Conservation (phyloP, 2,329 filamentous ascomycete species). For the Aspergillus floridensis region DNA sequence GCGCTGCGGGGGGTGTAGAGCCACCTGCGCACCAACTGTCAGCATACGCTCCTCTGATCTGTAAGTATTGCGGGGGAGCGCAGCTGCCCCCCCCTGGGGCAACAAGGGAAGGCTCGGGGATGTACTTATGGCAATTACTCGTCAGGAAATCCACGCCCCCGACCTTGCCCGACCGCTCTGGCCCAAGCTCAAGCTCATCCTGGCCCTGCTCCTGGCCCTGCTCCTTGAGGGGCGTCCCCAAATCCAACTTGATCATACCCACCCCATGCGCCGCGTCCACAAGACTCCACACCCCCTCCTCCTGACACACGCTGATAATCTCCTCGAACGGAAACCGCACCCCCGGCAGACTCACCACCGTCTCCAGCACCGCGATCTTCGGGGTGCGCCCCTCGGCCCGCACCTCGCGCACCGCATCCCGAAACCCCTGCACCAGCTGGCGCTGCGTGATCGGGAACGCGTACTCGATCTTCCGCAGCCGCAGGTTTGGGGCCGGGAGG, state of each 20-base stretch:
- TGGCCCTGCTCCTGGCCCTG: not conserved
- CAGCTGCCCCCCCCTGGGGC: no score
- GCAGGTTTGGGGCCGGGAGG: slow-evolving; percentile 40
- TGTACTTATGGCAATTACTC: slow-evolving; percentile 79
- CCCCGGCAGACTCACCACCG: slow-evolving; percentile 74
- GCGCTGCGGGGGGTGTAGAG: slow-evolving; percentile 75
- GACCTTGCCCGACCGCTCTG: slow-evolving; percentile 12
- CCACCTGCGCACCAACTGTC: slow-evolving; percentile 56
- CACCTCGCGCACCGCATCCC: slow-evolving; percentile 54
- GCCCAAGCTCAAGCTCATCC: not conserved
- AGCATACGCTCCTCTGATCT: not conserved
- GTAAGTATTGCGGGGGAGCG: no score
- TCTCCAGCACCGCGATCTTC: slow-evolving; percentile 72
- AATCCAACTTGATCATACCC: slow-evolving; percentile 72
- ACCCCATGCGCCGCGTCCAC: slow-evolving; percentile 84
- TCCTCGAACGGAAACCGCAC: slow-evolving; percentile 74
- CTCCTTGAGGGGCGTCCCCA: slow-evolving; percentile 37
- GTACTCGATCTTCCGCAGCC: slow-evolving; percentile 56
- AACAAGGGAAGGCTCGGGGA: not conserved
- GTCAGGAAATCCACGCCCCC: slow-evolving; percentile 83
- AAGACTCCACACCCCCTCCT: slow-evolving; percentile 66
- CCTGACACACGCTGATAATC: slow-evolving; percentile 62
- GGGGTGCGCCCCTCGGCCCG: slow-evolving; percentile 60
- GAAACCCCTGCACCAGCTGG: slow-evolving; percentile 62
- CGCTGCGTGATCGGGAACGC: slow-evolving; percentile 69